Evolutionary conservation across 805 yeast species (phyloP).

Genomic region (Grigorovia transvaalensis): DNA sequence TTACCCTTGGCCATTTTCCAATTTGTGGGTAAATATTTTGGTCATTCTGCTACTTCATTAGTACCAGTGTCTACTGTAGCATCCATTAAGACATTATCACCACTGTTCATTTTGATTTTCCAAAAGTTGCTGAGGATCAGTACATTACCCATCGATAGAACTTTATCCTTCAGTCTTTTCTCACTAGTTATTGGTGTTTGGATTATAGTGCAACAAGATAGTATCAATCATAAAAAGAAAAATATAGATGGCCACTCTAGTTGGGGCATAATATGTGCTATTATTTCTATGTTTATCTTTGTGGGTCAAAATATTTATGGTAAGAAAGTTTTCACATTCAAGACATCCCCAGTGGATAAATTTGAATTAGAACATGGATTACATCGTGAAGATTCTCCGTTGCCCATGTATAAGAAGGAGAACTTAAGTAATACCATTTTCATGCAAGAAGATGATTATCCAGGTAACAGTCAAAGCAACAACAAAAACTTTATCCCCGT

Average conservation of each 20-base stretch:
- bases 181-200: constrained; percentile 23
- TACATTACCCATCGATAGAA: constrained; percentile 8
- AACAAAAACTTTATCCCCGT: background rate
- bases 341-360: constrained; percentile 7
- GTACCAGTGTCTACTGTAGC: constrained; percentile 63
- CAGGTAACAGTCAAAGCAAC: background rate
- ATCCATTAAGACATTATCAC: constrained; percentile 58
- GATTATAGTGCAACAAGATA: constrained; percentile 22
- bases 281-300: constrained; percentile 59
- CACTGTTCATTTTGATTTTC: constrained; percentile 47
- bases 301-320: constrained; percentile 83
- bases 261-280: constrained; percentile 58
- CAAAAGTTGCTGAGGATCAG: constrained; percentile 34
- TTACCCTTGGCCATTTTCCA: constrained; percentile 59
- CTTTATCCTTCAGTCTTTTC: constrained; percentile 16
- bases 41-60: constrained; percentile 52
- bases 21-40: constrained; percentile 52
- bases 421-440: constrained; percentile 1
- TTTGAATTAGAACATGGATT: background rate
- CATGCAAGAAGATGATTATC: background rate
- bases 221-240: constrained; percentile 3
- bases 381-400: constrained; percentile 11
- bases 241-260: constrained; percentile 10
- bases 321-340: constrained; percentile 60
- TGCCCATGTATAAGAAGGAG: constrained; percentile 9